Evolutionary conservation across 495 filamentous ascomycete species (phyloP).

Genomic region (Apiosordaria backusii): DNA sequence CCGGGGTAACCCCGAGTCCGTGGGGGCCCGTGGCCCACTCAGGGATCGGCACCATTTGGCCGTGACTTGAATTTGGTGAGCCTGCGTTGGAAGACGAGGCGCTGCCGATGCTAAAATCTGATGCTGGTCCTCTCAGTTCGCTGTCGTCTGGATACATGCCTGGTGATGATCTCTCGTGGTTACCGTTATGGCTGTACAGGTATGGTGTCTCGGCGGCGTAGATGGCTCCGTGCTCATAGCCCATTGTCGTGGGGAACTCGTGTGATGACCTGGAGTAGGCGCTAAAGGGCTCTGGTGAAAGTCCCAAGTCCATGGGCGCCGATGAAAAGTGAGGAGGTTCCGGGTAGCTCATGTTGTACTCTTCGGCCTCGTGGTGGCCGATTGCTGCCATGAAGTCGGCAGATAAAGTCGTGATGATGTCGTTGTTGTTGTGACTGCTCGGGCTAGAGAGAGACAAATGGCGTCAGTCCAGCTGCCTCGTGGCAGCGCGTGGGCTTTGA

Average conservation of each 20-base stretch:
- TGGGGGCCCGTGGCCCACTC: conserved; percentile 57
- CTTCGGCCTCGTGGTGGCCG: conserved; percentile 30
- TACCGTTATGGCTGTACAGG: conserved; percentile 30
- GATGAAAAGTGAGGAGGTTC: conserved; percentile 42
- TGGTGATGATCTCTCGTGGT: conserved; percentile 36
- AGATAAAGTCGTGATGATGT: conserved; percentile 1
- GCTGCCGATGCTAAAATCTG: conserved; percentile 70
- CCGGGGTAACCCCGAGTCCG: conserved; percentile 62
- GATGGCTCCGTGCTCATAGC: conserved; percentile 34
- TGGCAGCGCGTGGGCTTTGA: conserved; percentile 14
- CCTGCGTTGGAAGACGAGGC: conserved; percentile 77
- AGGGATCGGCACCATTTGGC: conserved; percentile 54
- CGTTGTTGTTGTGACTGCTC: conserved; percentile 15
- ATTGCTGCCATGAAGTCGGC: conserved; percentile 16
- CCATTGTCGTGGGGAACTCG: conserved; percentile 38
- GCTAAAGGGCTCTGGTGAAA: conserved; percentile 39
- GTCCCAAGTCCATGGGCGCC: conserved; percentile 39
- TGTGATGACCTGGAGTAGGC: conserved; percentile 40
- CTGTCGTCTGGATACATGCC: conserved; percentile 43
- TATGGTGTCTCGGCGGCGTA: conserved; percentile 36
- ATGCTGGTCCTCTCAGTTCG: conserved; percentile 48
- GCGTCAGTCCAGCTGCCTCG: conserved; percentile 23
- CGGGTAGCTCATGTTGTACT: conserved; percentile 44
- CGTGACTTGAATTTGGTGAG: conserved; percentile 69
- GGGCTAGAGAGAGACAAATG: conserved; percentile 18